phyloP scores from a whole-genome alignment of 805 yeast species.

The Wilhelminamyces savonicus region DNA sequence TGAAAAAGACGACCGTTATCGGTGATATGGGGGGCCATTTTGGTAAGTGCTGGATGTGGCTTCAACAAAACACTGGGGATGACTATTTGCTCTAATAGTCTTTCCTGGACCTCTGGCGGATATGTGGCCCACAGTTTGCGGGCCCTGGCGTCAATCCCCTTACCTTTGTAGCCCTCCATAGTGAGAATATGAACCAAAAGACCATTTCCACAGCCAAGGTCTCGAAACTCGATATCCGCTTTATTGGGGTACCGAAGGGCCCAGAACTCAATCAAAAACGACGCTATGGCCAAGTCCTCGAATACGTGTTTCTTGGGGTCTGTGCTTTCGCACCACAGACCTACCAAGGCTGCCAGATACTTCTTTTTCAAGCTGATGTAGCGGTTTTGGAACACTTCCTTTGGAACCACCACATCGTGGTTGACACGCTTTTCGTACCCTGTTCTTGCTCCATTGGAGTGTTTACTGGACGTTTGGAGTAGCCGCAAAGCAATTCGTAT shows the following conservation, averaged over 20 bases:
- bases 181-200: conserved; percentile 67
- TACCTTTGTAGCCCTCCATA: conserved; percentile 75
- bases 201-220: conserved; percentile 95
- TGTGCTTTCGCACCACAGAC: conserved; percentile 87
- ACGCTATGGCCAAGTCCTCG: conserved; percentile 94
- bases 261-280: conserved; percentile 89
- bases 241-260: conserved; percentile 34
- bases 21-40: conserved; percentile 45
- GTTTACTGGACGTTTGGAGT: conserved; percentile 73
- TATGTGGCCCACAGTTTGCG: conserved; percentile 83
- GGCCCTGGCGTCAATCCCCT: conserved; percentile 84
- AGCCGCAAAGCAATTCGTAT: conserved; percentile 78
- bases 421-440: conserved; percentile 86
- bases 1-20: conserved; percentile 61
- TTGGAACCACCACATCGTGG: conserved; percentile 82
- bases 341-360: conserved; percentile 69
- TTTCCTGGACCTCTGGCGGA: conserved; percentile 54
- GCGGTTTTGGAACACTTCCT: conserved; percentile 74
- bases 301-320: conserved; percentile 95
- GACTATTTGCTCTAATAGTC: conserved; percentile 68
- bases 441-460: conserved; percentile 72
- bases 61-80: conserved; percentile 70
- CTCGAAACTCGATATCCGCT: conserved; percentile 63
- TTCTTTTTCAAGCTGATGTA: conserved; percentile 77
- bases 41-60: conserved; percentile 59